Conservation (phyloP, 805 yeast genomes). For the Ogataea siamensis region DNA sequence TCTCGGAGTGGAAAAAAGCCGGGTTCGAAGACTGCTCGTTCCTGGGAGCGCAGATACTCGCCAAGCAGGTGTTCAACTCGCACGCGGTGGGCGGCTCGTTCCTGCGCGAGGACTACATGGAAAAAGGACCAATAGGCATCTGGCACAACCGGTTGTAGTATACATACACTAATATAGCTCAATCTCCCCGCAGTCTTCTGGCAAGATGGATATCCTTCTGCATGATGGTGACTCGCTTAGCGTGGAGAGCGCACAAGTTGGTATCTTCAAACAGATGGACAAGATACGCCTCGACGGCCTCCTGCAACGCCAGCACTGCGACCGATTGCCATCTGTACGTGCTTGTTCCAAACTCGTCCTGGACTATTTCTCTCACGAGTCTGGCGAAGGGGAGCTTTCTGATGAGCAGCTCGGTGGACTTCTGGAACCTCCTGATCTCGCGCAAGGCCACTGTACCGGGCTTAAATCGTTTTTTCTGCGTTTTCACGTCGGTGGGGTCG, state of each 20-base stretch:
- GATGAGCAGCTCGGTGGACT: constrained; percentile 62
- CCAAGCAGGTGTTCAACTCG: constrained; percentile 73
- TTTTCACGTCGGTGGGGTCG: constrained; percentile 41
- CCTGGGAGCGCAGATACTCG: constrained; percentile 83
- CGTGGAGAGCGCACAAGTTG: constrained; percentile 73
- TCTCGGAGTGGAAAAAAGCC: constrained; percentile 86
- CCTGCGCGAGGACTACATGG: constrained; percentile 66
- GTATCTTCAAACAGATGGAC: constrained; percentile 76
- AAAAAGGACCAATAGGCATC: constrained; percentile 75
- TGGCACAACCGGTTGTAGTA: constrained; percentile 48
- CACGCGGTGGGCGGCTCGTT: constrained; percentile 58
- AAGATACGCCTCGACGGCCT: constrained; percentile 75
- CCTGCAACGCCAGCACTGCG: constrained; percentile 76
- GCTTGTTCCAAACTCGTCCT: constrained; percentile 54
- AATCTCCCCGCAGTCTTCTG: constrained; percentile 37
- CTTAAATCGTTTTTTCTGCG: constrained; percentile 41
- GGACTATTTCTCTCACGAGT: constrained; percentile 70
- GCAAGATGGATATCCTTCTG: constrained; percentile 80
- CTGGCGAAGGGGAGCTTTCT: constrained; percentile 78
- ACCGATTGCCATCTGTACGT: constrained; percentile 76
- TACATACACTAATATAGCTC: constrained; percentile 9
- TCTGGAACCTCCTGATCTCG: constrained; percentile 68
- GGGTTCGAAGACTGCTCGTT: constrained; percentile 78
- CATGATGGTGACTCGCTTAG: constrained; percentile 82
- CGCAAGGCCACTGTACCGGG: constrained; percentile 68